Evolutionary conservation across 2,329 filamentous ascomycete species (phyloP).

Genomic region (Penicillium crustosum): DNA sequence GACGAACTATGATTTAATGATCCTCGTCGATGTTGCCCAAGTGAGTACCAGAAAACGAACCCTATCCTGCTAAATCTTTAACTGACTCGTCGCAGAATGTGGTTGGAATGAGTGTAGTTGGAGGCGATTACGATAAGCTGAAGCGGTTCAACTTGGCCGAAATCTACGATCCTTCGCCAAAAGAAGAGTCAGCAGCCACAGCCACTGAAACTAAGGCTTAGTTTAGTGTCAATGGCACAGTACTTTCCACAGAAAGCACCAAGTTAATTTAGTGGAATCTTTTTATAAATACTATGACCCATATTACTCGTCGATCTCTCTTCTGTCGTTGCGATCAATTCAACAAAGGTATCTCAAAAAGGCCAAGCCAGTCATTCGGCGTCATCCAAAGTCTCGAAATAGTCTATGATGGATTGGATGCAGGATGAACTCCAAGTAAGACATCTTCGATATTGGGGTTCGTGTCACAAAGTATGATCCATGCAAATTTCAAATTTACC

Average conservation of each 20-base stretch:
- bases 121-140: slow-evolving; percentile 58
- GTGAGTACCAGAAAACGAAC: slow-evolving; percentile 40
- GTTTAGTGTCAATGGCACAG: not conserved
- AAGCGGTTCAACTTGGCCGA: slow-evolving; percentile 65
- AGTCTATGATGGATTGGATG: not conserved
- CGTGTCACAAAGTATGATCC: not conserved
- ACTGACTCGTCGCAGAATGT: slow-evolving; percentile 52
- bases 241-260: not conserved
- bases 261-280: not conserved
- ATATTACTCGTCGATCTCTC: not conserved
- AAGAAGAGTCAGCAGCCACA: slow-evolving; percentile 4
- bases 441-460: not conserved
- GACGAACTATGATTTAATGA: slow-evolving; percentile 59
- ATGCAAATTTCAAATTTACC: not conserved
- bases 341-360: not conserved
- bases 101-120: slow-evolving; percentile 64
- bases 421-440: not conserved
- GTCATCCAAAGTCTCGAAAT: not conserved
- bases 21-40: slow-evolving; percentile 63
- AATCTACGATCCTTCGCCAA: slow-evolving; percentile 54
- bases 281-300: not conserved
- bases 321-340: not conserved
- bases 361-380: not conserved
- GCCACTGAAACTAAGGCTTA: slow-evolving; percentile 3
- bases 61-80: not conserved